These are phyloP conservation scores for Aspergillus caelatus DNA, from an alignment of 2,329 filamentous ascomycete genomes.

Conservation along the genomic window DNA sequence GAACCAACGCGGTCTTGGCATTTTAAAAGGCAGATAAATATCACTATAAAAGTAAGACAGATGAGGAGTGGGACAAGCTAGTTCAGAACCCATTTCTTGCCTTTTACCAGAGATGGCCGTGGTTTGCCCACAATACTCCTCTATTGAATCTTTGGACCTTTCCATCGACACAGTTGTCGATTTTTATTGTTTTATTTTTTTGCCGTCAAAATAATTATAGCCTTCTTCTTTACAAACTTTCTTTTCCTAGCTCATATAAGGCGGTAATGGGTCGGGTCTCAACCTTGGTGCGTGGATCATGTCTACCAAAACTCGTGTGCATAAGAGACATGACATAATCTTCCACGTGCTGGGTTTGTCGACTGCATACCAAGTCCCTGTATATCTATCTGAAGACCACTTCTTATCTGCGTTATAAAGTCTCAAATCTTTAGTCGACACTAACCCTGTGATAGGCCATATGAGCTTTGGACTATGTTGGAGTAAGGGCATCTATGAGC, in stretches of 20 bases:
- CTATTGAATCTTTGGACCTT: constrained; percentile 61
- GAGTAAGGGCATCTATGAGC: neutral
- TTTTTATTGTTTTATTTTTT: constrained; percentile 37
- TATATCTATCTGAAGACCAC: neutral
- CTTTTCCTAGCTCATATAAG: neutral
- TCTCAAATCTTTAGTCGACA: neutral
- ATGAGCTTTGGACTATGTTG: neutral
- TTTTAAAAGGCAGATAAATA: constrained; percentile 10
- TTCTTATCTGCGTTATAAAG: neutral
- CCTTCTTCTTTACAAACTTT: neutral
- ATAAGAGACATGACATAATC: constrained; percentile 2
- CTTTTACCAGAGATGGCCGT: constrained; percentile 81
- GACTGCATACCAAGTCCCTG: neutral
- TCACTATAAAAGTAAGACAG: neutral
- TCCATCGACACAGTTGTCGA: constrained; percentile 50
- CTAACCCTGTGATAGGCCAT: too few species aligned
- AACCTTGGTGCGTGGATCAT: constrained; percentile 14
- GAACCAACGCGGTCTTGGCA: constrained; percentile 26
- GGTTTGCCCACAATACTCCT: constrained; percentile 63
- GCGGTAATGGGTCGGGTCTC: neutral
- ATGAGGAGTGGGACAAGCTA: constrained; percentile 70
- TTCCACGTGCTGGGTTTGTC: neutral
- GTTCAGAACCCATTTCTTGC: constrained; percentile 74
- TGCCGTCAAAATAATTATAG: neutral
- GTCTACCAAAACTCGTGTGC: constrained; percentile 2